phyloP scores from a whole-genome alignment of 257 asterid species.

The Leonotis leonurus region DNA sequence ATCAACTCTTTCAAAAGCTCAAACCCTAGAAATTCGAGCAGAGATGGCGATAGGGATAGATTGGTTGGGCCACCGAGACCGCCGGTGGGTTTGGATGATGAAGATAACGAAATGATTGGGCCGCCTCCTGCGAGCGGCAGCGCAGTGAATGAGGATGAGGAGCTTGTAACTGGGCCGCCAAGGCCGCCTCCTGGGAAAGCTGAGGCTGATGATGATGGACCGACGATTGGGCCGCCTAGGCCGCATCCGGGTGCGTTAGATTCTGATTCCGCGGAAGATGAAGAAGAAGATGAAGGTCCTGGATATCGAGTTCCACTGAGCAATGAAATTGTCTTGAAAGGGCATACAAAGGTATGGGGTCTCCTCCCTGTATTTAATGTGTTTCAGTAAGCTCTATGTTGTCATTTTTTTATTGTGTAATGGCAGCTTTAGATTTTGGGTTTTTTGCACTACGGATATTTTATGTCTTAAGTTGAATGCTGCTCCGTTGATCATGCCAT shows the following conservation, averaged over 20 bases:
- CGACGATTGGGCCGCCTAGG: conserved; percentile 57
- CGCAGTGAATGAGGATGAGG: conserved; percentile 30
- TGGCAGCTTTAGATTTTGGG: background rate
- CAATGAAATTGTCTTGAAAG: conserved; percentile 87
- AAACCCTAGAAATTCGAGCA: conserved; percentile 30
- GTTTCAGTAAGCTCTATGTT: background rate
- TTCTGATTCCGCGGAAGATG: conserved; percentile 26
- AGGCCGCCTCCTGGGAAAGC: conserved; percentile 30
- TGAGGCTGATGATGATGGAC: conserved; percentile 29
- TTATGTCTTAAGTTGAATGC: background rate
- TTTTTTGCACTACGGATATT: background rate
- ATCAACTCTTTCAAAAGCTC: conserved; percentile 42
- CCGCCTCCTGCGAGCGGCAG: conserved; percentile 31
- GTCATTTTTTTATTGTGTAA: background rate
- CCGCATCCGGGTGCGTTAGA: conserved; percentile 32
- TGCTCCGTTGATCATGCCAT: background rate
- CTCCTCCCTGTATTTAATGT: background rate
- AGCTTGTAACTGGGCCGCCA: conserved; percentile 50
- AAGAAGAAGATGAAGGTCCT: conserved; percentile 50
- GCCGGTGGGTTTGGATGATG: conserved; percentile 22
- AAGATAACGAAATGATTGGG: conserved; percentile 30
- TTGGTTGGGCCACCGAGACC: conserved; percentile 56
- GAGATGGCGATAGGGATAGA: conserved; percentile 1
- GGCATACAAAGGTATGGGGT: conserved; percentile 71
- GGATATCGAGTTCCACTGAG: conserved; percentile 69